phyloP scores from a whole-genome alignment of 805 yeast species.

The Candida arabinofermentans region DNA sequence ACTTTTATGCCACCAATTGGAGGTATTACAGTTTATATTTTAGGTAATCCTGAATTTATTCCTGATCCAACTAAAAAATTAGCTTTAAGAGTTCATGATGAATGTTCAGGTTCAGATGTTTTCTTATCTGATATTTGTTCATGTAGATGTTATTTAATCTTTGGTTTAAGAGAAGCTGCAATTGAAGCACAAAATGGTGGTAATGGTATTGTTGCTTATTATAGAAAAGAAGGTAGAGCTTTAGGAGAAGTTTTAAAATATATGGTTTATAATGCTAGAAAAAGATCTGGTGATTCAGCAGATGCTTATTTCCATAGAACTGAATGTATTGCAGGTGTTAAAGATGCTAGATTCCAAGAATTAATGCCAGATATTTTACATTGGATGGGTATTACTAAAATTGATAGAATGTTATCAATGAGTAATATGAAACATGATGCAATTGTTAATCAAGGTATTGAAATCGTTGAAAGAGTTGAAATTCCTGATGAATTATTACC shows the following conservation, averaged over 20 bases:
- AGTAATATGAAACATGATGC: slow-evolving; percentile 72
- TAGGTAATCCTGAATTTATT: background rate
- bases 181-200: slow-evolving; percentile 68
- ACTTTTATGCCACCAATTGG: slow-evolving; percentile 69
- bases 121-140: slow-evolving; percentile 68
- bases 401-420: slow-evolving; percentile 67
- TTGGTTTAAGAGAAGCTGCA: slow-evolving; percentile 65
- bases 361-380: slow-evolving; percentile 68
- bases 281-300: slow-evolving; percentile 65
- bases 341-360: slow-evolving; percentile 69
- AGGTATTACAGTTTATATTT: slow-evolving; percentile 49
- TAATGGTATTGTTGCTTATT: slow-evolving; percentile 58
- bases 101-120: slow-evolving; percentile 68
- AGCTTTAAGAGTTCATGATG: slow-evolving; percentile 61
- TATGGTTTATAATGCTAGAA: slow-evolving; percentile 65
- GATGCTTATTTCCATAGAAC: slow-evolving; percentile 66
- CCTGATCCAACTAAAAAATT: slow-evolving; percentile 43
- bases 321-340: slow-evolving; percentile 69
- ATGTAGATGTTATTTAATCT: slow-evolving; percentile 63
- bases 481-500: slow-evolving; percentile 67
- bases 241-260: slow-evolving; percentile 69
- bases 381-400: slow-evolving; percentile 60
- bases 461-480: slow-evolving; percentile 56
- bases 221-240: slow-evolving; percentile 68
- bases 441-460: slow-evolving; percentile 64